phyloP scores from a whole-genome alignment of 805 yeast genomes.

The Myxozyma neglecta region DNA sequence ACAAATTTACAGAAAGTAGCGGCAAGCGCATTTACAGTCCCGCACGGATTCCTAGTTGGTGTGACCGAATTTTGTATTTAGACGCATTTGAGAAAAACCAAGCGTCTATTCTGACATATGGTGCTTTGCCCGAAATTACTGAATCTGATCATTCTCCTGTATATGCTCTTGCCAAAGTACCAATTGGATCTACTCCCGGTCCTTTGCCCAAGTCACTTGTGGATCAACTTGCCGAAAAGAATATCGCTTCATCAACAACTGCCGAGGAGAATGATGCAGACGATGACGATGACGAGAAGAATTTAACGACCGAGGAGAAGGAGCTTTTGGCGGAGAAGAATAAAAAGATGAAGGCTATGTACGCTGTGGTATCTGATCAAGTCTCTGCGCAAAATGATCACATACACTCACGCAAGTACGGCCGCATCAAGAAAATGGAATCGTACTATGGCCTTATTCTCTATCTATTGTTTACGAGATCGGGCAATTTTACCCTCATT shows the following conservation, averaged over 20 bases:
- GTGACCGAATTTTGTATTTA: conserved; percentile 75
- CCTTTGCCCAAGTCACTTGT: conserved; percentile 4
- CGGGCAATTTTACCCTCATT: conserved; percentile 10
- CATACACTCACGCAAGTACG: conserved; percentile 12
- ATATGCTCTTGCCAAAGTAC: conserved; percentile 51
- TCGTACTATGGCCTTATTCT: conserved; percentile 4
- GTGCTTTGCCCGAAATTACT: conserved; percentile 46
- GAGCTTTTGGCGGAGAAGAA: background rate
- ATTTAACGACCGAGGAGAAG: background rate
- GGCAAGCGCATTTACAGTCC: conserved; percentile 48
- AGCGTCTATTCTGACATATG: conserved; percentile 47
- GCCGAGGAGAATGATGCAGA: background rate
- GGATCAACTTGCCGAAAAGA: conserved; percentile 8
- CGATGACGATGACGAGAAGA: conserved; percentile 2
- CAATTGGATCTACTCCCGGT: conserved; percentile 35
- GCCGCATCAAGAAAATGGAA: conserved; percentile 14
- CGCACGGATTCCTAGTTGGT: conserved; percentile 81
- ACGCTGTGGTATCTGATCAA: conserved; percentile 17
- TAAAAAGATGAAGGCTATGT: background rate
- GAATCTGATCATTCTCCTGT: conserved; percentile 86
- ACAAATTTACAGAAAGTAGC: conserved; percentile 53
- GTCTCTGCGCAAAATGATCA: conserved; percentile 23
- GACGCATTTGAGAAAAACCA: conserved; percentile 41
- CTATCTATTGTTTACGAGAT: conserved; percentile 12
- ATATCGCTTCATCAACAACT: conserved; percentile 10